Evolutionary conservation across 345 rosid genomes (phyloP), one percentile per base, ranked within the genome.

Genomic region (Hibiscus trionum): DNA sequence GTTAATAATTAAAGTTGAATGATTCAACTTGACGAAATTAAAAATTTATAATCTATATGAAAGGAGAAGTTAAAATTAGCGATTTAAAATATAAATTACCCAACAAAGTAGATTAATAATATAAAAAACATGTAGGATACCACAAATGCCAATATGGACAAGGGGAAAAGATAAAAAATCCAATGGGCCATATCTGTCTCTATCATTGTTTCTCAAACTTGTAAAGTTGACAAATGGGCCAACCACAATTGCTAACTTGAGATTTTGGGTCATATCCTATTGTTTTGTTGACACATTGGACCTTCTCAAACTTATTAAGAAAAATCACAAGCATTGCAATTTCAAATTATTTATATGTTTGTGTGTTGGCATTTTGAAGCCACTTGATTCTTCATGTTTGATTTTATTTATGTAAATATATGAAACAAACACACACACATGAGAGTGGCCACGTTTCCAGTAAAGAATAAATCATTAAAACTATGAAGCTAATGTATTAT

Each of bases 51-150:
- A 21, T 21, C 24, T 21, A 21, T 21, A 21, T 21, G 1, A 21
- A 21, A 21, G 24, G 24, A 21, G 24, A 21, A 21, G 24, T 21
- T 21, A 21, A 21, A 0, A 0, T 21, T 21, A 21, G 0, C 1
- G 24, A 21, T 0, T 0, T 21, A 21, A 21, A 21, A 21, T 21
- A 21, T 21, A 21, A 21, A 21, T 21, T 21, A 21, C 24, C 24
- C 24, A 21, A 21, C 24, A 21, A 21, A 21, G 24, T 21, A 21
- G 24, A 21, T 21, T 21, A 21, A 21, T 21, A 11, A 56, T 7
- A 65, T 7, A 35, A 73, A 24, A 35, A 76, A 70, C 82, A 77
- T 77, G 79, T 79, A 79, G 81, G 83, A 60, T 47, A 69, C 81
- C 78, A 73, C 78, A 69, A 35, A 11, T 66, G 24, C 61, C 52